Evolutionary conservation across 1,139 yeast species (phyloP).

Genomic region (Sugiyamaella neomexicana): DNA sequence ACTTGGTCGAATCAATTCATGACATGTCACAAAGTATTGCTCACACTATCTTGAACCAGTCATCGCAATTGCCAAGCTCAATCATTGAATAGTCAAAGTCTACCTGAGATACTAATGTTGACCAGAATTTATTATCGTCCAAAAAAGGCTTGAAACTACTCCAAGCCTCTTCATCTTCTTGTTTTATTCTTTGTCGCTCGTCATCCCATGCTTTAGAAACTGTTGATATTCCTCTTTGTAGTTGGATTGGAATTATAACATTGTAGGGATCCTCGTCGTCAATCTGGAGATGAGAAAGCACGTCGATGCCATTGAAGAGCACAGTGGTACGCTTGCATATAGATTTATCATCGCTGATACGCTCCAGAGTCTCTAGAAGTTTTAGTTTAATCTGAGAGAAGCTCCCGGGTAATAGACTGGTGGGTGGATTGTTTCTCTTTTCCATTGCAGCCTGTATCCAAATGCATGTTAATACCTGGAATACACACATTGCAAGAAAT

Average conservation of each 20-base stretch:
- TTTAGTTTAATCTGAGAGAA: neutral
- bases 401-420: neutral
- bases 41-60: conserved; percentile 2
- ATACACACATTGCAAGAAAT: conserved; percentile 12
- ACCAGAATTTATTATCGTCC: conserved; percentile 15
- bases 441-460: conserved; percentile 14
- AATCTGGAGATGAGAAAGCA: conserved; percentile 7
- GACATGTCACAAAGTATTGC: too few relatives aligned
- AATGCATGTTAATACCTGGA: conserved; percentile 13
- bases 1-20: too few relatives aligned
- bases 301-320: conserved; percentile 11
- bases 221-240: conserved; percentile 5
- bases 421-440: neutral
- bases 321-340: conserved; percentile 16
- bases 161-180: conserved; percentile 12
- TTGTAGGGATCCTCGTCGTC: conserved; percentile 4
- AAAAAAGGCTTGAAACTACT: conserved; percentile 11
- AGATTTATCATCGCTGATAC: conserved; percentile 5
- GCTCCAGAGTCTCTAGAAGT: neutral
- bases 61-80: neutral
- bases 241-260: conserved; percentile 14
- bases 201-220: conserved; percentile 15
- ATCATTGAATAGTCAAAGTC: conserved; percentile 3
- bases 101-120: conserved; percentile 1
- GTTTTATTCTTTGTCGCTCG: conserved; percentile 1